Evolutionary conservation across 495 filamentous ascomycete species (phyloP), one percentile per base, ranked within the genome.

Genomic region (Cercophora newfieldiana): DNA sequence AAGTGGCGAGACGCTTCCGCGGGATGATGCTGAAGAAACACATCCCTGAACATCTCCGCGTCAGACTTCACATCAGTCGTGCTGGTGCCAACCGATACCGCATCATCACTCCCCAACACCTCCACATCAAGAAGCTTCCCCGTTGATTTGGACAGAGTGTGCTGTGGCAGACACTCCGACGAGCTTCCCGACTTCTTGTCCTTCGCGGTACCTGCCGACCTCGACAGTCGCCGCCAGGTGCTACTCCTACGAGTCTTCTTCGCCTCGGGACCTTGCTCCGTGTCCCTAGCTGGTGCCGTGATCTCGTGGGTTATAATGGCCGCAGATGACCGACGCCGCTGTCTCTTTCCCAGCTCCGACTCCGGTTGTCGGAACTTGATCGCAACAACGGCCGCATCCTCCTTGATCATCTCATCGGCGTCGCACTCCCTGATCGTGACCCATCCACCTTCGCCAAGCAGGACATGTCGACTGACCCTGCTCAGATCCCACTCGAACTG

Each of bases 401-500:
- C 54, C 26, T 57, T 57, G 54, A n/a, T 57, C 7, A 57, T 14
- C 26, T 25, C 54, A 8, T 57, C 54, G 19, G 54, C 24, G 26
- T 29, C 26, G 24, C 54, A 57, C 54, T 57, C 54, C 7, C 10
- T 57, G 7, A 57, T 22, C 24, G 54, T 57, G 5, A 57, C 54
- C 59, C 59, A 49, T 1, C 33, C 31, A 1, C 19, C 24, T 22
- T 51, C 37, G 24, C 18, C 33, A 16, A 61, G 2, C 37, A 48
- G 33, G 18, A 29, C 33, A 16, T 14, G 18, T n/a, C 44, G 21
- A 29, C 33, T 51, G 24, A 61, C 21, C 37, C 59, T 50, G 4
- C 37, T 37, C 2, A 61, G 25, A 25, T 61, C 59, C 59, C 37
- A 61, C 59, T 61, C 59, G 3, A 22, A 48, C 37, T 48, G 59